phyloP scores from a whole-genome alignment of 805 yeast genomes.

The Candida stauntonica region DNA sequence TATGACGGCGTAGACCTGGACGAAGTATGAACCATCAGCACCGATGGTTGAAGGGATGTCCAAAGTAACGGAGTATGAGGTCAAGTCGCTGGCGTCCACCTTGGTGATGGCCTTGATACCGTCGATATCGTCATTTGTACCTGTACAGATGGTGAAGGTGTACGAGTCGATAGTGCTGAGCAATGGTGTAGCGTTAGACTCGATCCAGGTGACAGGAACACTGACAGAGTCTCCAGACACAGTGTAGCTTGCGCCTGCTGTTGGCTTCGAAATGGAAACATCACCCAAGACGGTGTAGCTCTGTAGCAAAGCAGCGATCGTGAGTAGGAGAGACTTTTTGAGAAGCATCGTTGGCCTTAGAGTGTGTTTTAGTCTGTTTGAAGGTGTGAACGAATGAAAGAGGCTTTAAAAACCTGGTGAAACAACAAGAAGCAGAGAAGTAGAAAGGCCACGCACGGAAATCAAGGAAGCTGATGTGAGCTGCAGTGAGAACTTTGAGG shows the following conservation, averaged over 20 bases:
- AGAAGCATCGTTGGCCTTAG: conserved; percentile 4
- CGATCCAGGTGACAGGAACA: conserved; percentile 46
- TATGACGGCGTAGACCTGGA: conserved; percentile 58
- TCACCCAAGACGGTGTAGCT: conserved; percentile 16
- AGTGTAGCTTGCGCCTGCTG: conserved; percentile 15
- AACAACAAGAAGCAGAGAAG: no score
- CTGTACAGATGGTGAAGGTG: conserved; percentile 64
- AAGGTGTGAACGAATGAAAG: no score
- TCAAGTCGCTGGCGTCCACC: conserved; percentile 29
- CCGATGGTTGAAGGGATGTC: conserved; percentile 41
- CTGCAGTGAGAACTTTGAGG: no score
- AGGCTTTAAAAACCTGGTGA: no score
- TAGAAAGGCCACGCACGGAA: no score
- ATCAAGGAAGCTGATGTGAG: no score
- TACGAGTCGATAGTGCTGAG: conserved; percentile 40
- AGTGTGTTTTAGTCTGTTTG: no score
- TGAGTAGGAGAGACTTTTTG: conserved; percentile 1
- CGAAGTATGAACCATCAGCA: conserved; percentile 62
- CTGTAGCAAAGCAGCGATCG: conserved; percentile 3
- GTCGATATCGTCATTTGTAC: conserved; percentile 49
- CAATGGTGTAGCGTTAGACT: conserved; percentile 46
- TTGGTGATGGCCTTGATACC: conserved; percentile 32
- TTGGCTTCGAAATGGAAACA: conserved; percentile 28
- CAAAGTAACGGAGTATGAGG: conserved; percentile 37
- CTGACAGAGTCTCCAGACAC: conserved; percentile 25